Percentiles rank a stretch among this genome's conserved stretches.
Evolutionary conservation across 2,329 filamentous ascomycete genomes (phyloP).

Genomic region (Hymenoscyphus albidus): DNA sequence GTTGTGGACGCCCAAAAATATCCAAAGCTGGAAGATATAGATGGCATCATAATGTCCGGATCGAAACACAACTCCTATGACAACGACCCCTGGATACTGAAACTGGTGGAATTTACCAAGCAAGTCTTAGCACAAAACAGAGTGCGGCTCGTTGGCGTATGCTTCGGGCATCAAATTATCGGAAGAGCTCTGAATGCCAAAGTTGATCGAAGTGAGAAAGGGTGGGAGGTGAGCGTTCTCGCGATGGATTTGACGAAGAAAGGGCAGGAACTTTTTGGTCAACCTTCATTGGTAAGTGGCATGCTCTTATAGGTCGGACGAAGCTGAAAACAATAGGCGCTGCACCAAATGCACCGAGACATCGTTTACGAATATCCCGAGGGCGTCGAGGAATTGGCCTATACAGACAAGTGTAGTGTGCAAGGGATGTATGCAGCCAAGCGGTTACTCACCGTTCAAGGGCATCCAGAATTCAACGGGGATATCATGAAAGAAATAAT

Average conservation of each 20-base stretch:
- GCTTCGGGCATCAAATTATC: conserved; percentile 85
- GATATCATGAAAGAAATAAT: conserved; percentile 69
- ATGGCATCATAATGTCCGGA: conserved; percentile 80
- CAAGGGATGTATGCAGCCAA: conserved; percentile 73
- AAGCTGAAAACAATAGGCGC: conserved; percentile 43
- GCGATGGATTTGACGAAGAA: conserved; percentile 63
- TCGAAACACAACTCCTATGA: conserved; percentile 72
- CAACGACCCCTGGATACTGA: conserved; percentile 69
- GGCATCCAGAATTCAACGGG: conserved; percentile 77
- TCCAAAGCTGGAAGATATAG: conserved; percentile 68
- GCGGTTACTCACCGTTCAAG: conserved; percentile 72
- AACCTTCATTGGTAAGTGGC: conserved; percentile 51
- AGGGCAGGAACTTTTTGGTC: conserved; percentile 69
- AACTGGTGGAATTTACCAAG: conserved; percentile 65
- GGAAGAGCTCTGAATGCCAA: conserved; percentile 65
- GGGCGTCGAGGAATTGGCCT: conserved; percentile 59
- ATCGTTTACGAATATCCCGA: conserved; percentile 62
- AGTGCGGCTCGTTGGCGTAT: conserved; percentile 73
- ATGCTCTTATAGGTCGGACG: background rate
- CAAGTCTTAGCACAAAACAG: conserved; percentile 55
- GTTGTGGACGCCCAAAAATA: conserved; percentile 59
- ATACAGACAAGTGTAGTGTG: conserved; percentile 63
- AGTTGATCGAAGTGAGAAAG: conserved; percentile 62
- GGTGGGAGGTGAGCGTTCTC: conserved; percentile 80
- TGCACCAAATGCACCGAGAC: conserved; percentile 87